Evolutionary conservation across 2,329 filamentous ascomycete species (phyloP).

Genomic region (Aspergillus quadricinctus): DNA sequence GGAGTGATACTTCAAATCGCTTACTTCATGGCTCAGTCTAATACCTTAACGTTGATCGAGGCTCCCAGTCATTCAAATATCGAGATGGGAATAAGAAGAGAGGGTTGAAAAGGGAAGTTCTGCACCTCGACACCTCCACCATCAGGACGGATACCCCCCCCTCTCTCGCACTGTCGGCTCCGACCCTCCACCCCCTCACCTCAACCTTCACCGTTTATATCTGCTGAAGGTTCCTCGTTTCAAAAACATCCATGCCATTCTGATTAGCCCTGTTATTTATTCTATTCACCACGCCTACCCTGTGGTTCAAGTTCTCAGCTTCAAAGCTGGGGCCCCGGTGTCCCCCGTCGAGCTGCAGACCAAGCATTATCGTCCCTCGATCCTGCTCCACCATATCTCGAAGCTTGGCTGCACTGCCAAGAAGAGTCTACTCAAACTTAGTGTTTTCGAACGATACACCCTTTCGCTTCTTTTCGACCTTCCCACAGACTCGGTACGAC

Average conservation of each 20-base stretch:
- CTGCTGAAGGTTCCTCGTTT: neutral
- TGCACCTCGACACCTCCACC: neutral
- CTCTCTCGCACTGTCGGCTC: neutral
- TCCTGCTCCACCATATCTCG: slow-evolving; percentile 7
- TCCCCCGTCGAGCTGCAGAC: slow-evolving; percentile 23
- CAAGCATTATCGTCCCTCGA: slow-evolving; percentile 17
- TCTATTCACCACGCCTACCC: slow-evolving; percentile 6
- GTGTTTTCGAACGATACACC: neutral
- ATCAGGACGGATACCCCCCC: neutral
- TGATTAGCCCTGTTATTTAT: neutral
- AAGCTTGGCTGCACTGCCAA: slow-evolving; percentile 10
- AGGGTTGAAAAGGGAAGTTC: neutral
- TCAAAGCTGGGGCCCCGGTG: slow-evolving; percentile 23
- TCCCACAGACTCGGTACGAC: neutral
- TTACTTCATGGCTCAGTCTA: neutral
- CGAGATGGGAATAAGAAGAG: neutral
- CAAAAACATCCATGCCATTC: neutral
- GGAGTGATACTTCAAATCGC: neutral
- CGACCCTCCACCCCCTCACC: neutral
- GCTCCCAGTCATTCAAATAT: neutral
- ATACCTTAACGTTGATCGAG: neutral
- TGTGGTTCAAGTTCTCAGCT: slow-evolving; percentile 17
- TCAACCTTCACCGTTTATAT: neutral
- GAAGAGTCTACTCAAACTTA: slow-evolving; percentile 1
- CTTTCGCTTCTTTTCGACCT: neutral